phyloP scores from a whole-genome alignment of 208 protist genomes.

The Perkinsela sp. region DNA sequence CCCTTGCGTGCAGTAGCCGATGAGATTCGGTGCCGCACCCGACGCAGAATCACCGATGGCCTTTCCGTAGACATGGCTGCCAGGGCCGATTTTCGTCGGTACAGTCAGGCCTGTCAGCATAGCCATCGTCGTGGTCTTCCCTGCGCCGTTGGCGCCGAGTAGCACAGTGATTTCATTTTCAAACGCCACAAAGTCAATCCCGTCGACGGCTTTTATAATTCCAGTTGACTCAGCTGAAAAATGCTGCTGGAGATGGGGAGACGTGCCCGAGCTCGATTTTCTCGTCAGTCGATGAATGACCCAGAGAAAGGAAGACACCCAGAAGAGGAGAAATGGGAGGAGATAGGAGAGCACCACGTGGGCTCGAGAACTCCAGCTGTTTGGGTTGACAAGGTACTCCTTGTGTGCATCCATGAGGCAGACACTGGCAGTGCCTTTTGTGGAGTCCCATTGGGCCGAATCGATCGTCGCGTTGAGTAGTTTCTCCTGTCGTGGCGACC shows the following conservation, averaged over 20 bases:
- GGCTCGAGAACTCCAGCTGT: neutral
- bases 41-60: constrained; percentile 7
- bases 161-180: constrained; percentile 4
- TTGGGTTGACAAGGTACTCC: neutral
- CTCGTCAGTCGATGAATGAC: neutral
- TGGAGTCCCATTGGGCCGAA: too few species aligned
- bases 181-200: constrained; percentile 1
- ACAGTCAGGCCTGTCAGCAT: constrained; percentile 11
- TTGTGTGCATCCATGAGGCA: neutral
- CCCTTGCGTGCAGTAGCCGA: constrained; percentile 74
- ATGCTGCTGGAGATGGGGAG: neutral
- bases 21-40: constrained; percentile 9
- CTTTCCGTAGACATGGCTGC: constrained; percentile 10
- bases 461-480: neutral
- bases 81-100: constrained; percentile 7
- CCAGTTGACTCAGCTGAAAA: too few species aligned
- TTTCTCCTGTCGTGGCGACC: neutral
- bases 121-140: constrained; percentile 19
- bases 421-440: neutral
- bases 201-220: constrained; percentile 1
- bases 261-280: neutral
- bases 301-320: neutral
- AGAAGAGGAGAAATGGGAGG: neutral
- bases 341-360: neutral
- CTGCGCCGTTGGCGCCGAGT: constrained; percentile 19